Base-by-base conservation (phyloP, 106 monocot genomes). In the Amphibolis antarctica region DNA sequence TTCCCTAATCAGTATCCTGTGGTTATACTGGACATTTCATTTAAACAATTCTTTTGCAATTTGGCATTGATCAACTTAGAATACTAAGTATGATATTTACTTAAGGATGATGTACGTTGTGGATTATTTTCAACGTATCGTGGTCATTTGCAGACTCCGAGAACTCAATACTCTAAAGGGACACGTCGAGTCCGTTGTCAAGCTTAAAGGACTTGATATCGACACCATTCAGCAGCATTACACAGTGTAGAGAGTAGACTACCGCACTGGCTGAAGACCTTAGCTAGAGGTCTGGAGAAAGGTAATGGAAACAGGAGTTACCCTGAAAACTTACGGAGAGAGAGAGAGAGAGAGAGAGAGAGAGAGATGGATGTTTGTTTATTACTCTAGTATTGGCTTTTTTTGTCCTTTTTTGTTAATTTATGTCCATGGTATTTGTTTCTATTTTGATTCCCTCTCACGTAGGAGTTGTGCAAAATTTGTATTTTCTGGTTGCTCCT, bases 151-250 rank as follows among this genome's bases (percentile, higher is more conserved):
- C 58, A 66, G 73, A 65, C 73, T 73, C 15, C 55, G 66, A 28
- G 65, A 73, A 56, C 73, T 73, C 21, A 55, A 73, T 47, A 73
- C 66, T 17, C 48, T 73, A 18, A 73, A 73, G 45, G 73, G 73
- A 7, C 73, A 66, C 45, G 73, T 73, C 3, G 73, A 73, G n/a
- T 73, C 73, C 12, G 66, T 73, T 0, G 65, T 66, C 47, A 73
- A 66, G 66, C 65, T 73, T 5, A 73, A 73, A 29, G 73, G 73
- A 12, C 65, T 73, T 3, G 73, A 73, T 36, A 73, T 73, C 30
- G 65, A 60, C 22, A 73, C 64, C 65, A 66, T 73, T 46, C 73
- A 73, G 51, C 73, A 73, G 48, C 55, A 66, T 28, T 73, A 73
- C 65, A 73, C 73, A 9, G 73, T 73, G 5, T 73, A 26, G 63